Conservation (phyloP, 1,139 yeast species). For the Geotrichum australiense region DNA sequence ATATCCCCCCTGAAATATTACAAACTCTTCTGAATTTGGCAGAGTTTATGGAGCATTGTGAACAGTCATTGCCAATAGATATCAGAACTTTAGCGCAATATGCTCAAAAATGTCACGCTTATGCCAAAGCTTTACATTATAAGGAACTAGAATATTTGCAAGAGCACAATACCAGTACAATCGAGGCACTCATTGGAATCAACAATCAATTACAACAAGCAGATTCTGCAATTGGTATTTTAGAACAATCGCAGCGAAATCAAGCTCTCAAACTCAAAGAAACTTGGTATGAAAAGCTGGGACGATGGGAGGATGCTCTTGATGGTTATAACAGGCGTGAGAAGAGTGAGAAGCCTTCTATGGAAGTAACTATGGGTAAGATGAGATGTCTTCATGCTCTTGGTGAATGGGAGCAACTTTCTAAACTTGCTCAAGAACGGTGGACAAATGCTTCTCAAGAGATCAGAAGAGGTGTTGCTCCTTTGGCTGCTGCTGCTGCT, state of each 20-base stretch:
- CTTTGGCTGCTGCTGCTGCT: slow-evolving; percentile 96
- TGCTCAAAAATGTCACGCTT: slow-evolving; percentile 94
- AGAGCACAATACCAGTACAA: slow-evolving; percentile 86
- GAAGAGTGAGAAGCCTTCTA: slow-evolving; percentile 41
- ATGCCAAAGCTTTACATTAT: slow-evolving; percentile 94
- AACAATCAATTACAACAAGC: slow-evolving; percentile 93
- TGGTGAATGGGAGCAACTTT: slow-evolving; percentile 95
- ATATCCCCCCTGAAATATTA: slow-evolving; percentile 92
- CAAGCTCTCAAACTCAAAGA: slow-evolving; percentile 90
- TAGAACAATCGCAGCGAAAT: slow-evolving; percentile 91
- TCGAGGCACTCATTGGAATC: slow-evolving; percentile 85
- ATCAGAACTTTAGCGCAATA: slow-evolving; percentile 84
- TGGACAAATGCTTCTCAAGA: slow-evolving; percentile 75
- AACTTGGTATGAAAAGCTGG: slow-evolving; percentile 95
- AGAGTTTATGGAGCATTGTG: slow-evolving; percentile 97
- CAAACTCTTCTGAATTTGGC: slow-evolving; percentile 84
- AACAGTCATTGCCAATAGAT: slow-evolving; percentile 85
- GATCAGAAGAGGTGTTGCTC: slow-evolving; percentile 81
- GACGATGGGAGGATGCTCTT: slow-evolving; percentile 97
- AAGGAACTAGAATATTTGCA: slow-evolving; percentile 92
- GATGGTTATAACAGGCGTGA: slow-evolving; percentile 68
- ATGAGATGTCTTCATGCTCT: slow-evolving; percentile 96
- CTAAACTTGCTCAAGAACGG: slow-evolving; percentile 76
- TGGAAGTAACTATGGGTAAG: slow-evolving; percentile 90
- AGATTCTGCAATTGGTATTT: slow-evolving; percentile 95